Conservation (phyloP, 352 stramenopile genomes). For the Phytophthora ramorum region DNA sequence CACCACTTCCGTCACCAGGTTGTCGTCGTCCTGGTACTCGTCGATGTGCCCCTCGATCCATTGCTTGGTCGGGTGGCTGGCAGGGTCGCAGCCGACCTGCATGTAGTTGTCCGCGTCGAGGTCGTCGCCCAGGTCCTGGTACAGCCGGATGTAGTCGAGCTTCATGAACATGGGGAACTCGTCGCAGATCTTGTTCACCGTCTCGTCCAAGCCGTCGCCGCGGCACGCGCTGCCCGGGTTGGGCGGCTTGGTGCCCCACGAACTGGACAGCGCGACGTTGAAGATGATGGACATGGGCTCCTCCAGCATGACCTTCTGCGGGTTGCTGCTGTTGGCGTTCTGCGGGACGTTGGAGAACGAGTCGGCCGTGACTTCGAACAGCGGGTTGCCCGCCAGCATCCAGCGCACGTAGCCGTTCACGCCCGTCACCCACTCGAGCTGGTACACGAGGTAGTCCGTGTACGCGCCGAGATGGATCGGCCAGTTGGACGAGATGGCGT, state of each 20-base stretch:
- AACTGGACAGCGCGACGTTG: constrained; percentile 93
- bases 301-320: constrained; percentile 87
- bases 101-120: constrained; percentile 41
- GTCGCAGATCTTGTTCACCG: constrained; percentile 62
- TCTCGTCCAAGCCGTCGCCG: constrained; percentile 39
- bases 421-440: constrained; percentile 52
- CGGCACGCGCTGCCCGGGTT: constrained; percentile 30
- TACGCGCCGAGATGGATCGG: constrained; percentile 75
- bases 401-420: constrained; percentile 49
- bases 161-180: constrained; percentile 68
- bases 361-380: constrained; percentile 81
- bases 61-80: constrained; percentile 45
- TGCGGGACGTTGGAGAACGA: constrained; percentile 54
- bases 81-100: constrained; percentile 48
- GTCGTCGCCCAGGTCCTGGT: constrained; percentile 65
- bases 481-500: constrained; percentile 76
- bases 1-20: constrained; percentile 40
- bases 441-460: constrained; percentile 66
- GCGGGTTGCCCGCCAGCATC: constrained; percentile 76
- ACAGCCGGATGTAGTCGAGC: constrained; percentile 90
- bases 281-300: constrained; percentile 94
- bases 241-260: constrained; percentile 47
- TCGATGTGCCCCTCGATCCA: constrained; percentile 54
- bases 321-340: constrained; percentile 53
- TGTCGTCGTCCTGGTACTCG: constrained; percentile 57